These are phyloP conservation scores for Thalassia testudinum DNA, from an alignment of 116 monocot species.

Conservation along the genomic window DNA sequence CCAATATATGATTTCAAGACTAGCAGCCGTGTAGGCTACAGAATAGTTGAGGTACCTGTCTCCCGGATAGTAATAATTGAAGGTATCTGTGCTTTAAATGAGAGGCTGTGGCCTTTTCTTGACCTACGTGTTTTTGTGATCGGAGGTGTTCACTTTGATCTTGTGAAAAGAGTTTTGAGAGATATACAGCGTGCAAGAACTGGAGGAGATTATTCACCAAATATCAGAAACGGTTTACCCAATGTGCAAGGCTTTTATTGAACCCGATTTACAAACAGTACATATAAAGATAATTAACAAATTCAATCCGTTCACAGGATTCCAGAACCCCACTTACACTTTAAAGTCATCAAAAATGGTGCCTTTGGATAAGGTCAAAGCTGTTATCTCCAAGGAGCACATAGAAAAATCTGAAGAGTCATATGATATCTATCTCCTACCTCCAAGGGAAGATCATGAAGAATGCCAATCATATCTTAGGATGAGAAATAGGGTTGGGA, in stretches of 20 bases:
- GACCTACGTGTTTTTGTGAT: conserved; percentile 98
- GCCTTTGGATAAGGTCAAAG: conserved; percentile 64
- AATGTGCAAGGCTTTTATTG: conserved; percentile 99
- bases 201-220: conserved; percentile 98
- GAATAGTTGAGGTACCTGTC: conserved; percentile 80
- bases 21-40: conserved; percentile 75
- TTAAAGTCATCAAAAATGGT: conserved; percentile 69
- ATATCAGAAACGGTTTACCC: conserved; percentile 99
- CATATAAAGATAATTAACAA: conserved; percentile 99
- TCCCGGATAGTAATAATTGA: conserved; percentile 88
- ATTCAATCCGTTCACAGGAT: conserved; percentile 98
- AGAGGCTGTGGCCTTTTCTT: conserved; percentile 58
- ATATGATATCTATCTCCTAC: conserved; percentile 96
- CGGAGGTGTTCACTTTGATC: conserved; percentile 97
- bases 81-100: conserved; percentile 95
- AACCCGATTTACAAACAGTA: conserved; percentile 92
- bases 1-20: conserved; percentile 94
- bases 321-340: conserved; percentile 97
- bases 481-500: conserved; percentile 98
- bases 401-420: conserved; percentile 76
- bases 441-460: conserved; percentile 99
- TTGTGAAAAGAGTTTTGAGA: conserved; percentile 95
- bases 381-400: conserved; percentile 46
- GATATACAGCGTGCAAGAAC: conserved; percentile 99
- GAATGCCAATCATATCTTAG: conserved; percentile 96